Evolutionary conservation across 140 eudicot species (phyloP).

Genomic region (Erigeron philadelphicus): DNA sequence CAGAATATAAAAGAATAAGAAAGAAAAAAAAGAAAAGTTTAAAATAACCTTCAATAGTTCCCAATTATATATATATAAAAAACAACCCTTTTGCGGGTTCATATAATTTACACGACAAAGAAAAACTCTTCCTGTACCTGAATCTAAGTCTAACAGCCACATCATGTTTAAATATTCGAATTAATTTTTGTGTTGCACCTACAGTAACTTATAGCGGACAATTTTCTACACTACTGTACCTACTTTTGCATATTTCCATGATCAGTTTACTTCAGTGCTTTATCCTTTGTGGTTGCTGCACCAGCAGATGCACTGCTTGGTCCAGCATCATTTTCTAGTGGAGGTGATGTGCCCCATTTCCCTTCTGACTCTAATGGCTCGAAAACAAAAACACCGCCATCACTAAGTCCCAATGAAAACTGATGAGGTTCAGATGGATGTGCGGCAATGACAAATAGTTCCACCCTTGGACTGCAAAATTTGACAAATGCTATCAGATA

Average conservation of each 20-base stretch:
- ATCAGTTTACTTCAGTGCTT: conserved; percentile 38
- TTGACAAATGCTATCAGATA: conserved; percentile 1
- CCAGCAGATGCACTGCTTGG: conserved; percentile 42
- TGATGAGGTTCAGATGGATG: conserved; percentile 71
- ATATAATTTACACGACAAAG: no score
- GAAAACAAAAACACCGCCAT: conserved; percentile 56
- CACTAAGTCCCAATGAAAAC: conserved; percentile 65
- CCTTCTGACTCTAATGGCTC: conserved; percentile 76
- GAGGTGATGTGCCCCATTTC: conserved; percentile 71
- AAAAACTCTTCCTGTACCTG: no score
- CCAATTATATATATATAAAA: no score
- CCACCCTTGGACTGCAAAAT: conserved; percentile 44
- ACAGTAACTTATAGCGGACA: no score
- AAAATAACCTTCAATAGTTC: no score
- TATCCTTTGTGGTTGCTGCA: conserved; percentile 45
- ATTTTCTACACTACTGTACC: conserved; percentile 14
- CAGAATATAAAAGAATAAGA: no score
- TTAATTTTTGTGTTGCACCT: no score
- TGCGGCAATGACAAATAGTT: conserved; percentile 65
- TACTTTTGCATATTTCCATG: conserved; percentile 7
- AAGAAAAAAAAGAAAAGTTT: no score
- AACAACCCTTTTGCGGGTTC: no score
- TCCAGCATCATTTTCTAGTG: conserved; percentile 57
- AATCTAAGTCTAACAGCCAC: no score
- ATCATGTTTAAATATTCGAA: no score